Evolutionary conservation across 805 yeast genomes (phyloP), one percentile per base, ranked within the genome.

Genomic region (Crinitomyces ghanaensis): DNA sequence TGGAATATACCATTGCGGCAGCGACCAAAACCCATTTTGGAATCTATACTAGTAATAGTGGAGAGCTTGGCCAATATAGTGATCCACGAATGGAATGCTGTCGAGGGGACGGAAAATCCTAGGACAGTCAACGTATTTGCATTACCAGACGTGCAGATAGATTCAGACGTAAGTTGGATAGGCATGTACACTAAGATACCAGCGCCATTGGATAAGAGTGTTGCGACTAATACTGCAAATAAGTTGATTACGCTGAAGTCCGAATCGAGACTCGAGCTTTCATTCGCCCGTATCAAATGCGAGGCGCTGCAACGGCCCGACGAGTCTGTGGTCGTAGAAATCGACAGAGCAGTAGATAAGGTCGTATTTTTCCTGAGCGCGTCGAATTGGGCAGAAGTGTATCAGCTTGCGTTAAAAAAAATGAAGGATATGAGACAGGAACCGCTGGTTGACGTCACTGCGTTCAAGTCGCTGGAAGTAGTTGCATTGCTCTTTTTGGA

Each of bases 311-410:
- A 19, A 25, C 16, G 16, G 26, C 15, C 26, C 7, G 25, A 38
- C 27, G 14, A 24, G 31, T 21, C 37, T 20, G 21, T 38, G 12
- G 26, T 36, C 9, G 15, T 26, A 19, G 36, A 39, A 22, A 38
- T 37, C 25, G 43, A 37, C 33, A 15, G 22, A 16, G 23, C 28
- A 29, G 36, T 34, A 29, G 66, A 62, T 12, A 50, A 60, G 19
- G 51, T 73, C 5, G 42, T 67, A 13, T 51, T 63, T 24, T 72
- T 57, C 46, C 29, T 70, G 6, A 68, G 76, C 1, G 70, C 74
- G 11, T 55, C 75, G 3, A 70, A 72, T 44, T 64, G 70, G 19
- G 33, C 38, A 0, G 70, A 66, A 31, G 66, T 56, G 37, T 60
- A 55, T 18, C 15, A 24, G 11, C 31, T 25, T 28, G 32, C 29